Conservation (phyloP, 2,329 filamentous ascomycete genomes). For the Neonectria coccinea region DNA sequence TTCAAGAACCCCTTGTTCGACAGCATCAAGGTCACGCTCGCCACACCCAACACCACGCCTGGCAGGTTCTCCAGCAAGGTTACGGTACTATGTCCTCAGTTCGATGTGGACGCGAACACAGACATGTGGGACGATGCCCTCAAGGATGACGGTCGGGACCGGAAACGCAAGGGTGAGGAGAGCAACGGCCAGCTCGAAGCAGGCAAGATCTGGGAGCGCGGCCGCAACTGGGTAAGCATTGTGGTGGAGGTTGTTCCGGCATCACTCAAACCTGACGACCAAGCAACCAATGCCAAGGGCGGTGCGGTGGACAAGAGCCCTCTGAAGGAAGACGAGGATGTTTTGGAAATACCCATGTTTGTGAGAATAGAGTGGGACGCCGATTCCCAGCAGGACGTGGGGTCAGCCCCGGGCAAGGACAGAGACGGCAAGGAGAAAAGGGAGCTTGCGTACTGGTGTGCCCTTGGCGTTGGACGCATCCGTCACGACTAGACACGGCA, state of each 20-base stretch:
- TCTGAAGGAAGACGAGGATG: conserved; percentile 69
- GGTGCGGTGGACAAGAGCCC: conserved; percentile 59
- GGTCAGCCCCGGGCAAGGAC: conserved; percentile 62
- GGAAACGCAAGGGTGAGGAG: conserved; percentile 56
- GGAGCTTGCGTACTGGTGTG: conserved; percentile 96
- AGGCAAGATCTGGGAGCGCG: conserved; percentile 96
- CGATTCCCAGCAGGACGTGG: conserved; percentile 74
- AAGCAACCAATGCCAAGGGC: conserved; percentile 45
- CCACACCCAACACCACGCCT: conserved; percentile 83
- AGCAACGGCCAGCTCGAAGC: conserved; percentile 74
- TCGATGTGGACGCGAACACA: conserved; percentile 94
- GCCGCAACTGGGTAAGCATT: conserved; percentile 94
- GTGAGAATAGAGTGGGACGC: conserved; percentile 92
- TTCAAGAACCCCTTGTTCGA: conserved; percentile 97
- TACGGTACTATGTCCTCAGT: conserved; percentile 93
- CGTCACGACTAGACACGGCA: conserved; percentile 56
- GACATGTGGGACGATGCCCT: conserved; percentile 89
- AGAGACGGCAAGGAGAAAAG: conserved; percentile 79
- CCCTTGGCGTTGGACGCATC: conserved; percentile 88
- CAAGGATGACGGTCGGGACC: conserved; percentile 61
- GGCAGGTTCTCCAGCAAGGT: conserved; percentile 82
- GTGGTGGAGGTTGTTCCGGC: conserved; percentile 88
- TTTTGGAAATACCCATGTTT: conserved; percentile 92
- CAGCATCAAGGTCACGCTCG: conserved; percentile 85
- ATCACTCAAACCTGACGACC: conserved; percentile 58